Base-by-base conservation (phyloP, 2,329 filamentous ascomycete genomes). In the Leptographium lundbergii region DNA sequence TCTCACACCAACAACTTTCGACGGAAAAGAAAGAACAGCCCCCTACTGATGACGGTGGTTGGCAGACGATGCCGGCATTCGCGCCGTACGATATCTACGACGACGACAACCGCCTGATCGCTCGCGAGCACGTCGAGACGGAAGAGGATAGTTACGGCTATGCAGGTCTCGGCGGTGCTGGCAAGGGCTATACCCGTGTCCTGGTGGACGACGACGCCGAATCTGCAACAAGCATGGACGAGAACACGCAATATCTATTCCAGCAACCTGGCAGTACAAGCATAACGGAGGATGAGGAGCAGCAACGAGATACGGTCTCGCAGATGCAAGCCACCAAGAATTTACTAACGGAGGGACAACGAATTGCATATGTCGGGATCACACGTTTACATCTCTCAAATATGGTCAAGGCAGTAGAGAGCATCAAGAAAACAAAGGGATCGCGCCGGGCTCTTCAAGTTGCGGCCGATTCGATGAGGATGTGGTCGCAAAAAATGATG, bases 401-500 rank as follows among this genome's bases (percentile, higher is more conserved):
- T 61, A 89, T 99, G 85, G 76, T 86, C 57, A 82, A 82, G 62
- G 85, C 88, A 36, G 70, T 86, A 58, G 83, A 89, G 59, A 71
- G 72, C 13, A 70, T 91, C 25, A 42, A 45, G 24, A 14, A 10
- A 47, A 80, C 84, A 61, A 62, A 65, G 6, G 72, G 74, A 2
- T 89, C 80, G 66, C 81, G 78, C 50, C 80, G 92, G 70, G 76
- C 84, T 51, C 70, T 91, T 13, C 78, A 81, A 34, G 74, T 86
- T 61, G 82, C 88, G 0, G 75, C 84, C 13, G 94, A 96, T 70
- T 82, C 85, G 42, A 86, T 89, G 75, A 87, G 87, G 71, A 96
- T 96, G 88, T 99, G 92, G 92, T 85, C 88, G 59, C 94, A 99
- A 71, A 95, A 95, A 75, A 95, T 96, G 81, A 99, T 99, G 91